phyloP scores from a whole-genome alignment of 2,329 filamentous ascomycete species.

The Cladophialophora yegresii region DNA sequence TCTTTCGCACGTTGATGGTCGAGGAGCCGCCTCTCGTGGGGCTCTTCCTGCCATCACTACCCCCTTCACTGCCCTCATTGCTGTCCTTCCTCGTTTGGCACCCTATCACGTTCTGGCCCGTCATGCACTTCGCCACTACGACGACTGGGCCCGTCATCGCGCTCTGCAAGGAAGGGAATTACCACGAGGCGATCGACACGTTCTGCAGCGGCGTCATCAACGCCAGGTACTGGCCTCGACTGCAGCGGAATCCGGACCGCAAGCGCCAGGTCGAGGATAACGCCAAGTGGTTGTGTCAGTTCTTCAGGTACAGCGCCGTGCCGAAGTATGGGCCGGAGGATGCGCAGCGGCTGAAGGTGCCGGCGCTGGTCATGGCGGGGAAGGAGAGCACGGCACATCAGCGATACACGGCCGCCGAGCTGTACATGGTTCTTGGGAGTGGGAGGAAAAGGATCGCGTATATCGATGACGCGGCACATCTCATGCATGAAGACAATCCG shows the following conservation, averaged over 20 bases:
- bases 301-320: conserved; percentile 11
- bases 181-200: conserved; percentile 1
- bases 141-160: conserved; percentile 14
- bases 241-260: conserved; percentile 15
- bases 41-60: conserved; percentile 20
- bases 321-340: conserved; percentile 11
- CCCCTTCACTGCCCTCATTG: conserved; percentile 8
- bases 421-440: conserved; percentile 16
- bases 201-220: conserved; percentile 21
- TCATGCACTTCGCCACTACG: conserved; percentile 18
- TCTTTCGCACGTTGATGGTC: conserved; percentile 22
- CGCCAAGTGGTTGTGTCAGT: conserved; percentile 20
- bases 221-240: conserved; percentile 19
- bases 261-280: conserved; percentile 21
- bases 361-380: conserved; percentile 18
- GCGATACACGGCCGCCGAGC: conserved; percentile 20
- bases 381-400: conserved; percentile 19
- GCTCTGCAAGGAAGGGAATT: conserved; percentile 15
- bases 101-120: conserved; percentile 24
- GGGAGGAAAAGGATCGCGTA: conserved; percentile 15
- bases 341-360: conserved; percentile 15
- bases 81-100: conserved; percentile 23
- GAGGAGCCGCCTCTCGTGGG: conserved; percentile 24
- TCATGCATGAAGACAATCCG: conserved; percentile 29
- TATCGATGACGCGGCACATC: conserved; percentile 20